phyloP scores from a whole-genome alignment of 83 land plant species.

The Thuja plicata region DNA sequence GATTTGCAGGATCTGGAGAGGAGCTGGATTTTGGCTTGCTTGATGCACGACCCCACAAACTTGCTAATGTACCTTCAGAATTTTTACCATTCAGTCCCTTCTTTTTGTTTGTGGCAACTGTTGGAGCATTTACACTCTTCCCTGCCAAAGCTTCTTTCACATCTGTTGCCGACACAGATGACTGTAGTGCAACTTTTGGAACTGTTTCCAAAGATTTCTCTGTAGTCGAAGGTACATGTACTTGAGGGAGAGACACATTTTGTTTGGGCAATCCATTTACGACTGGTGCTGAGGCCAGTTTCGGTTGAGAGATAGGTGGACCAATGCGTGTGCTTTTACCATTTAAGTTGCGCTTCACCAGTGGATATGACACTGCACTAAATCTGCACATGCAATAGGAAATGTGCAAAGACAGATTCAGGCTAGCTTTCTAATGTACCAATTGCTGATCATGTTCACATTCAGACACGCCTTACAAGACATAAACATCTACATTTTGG shows the following conservation, averaged over 20 bases:
- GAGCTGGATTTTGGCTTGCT: constrained; percentile 47
- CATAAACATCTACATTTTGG: background rate
- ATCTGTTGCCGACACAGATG: constrained; percentile 17
- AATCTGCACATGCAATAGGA: constrained; percentile 45
- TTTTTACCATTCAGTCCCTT: constrained; percentile 46
- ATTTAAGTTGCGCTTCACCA: constrained; percentile 45
- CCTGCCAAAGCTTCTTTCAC: constrained; percentile 18
- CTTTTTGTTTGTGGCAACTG: constrained; percentile 34
- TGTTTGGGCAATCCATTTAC: constrained; percentile 14
- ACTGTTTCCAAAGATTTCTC: constrained; percentile 14
- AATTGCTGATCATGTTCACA: background rate
- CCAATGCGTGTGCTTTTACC: constrained; percentile 25
- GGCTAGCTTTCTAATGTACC: background rate
- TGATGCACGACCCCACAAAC: constrained; percentile 83
- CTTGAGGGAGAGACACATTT: background rate
- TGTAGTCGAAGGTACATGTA: background rate
- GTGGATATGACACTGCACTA: constrained; percentile 68
- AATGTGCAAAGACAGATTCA: background rate
- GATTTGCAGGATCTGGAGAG: constrained; percentile 21
- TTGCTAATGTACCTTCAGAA: constrained; percentile 59
- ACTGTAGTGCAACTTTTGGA: constrained; percentile 14
- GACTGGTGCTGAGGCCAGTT: background rate
- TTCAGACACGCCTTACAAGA: background rate
- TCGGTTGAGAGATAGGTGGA: constrained; percentile 16
- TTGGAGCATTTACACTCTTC: background rate